Evolutionary conservation across 2,329 filamentous ascomycete genomes (phyloP).

Genomic region (Stemphylium beticola): DNA sequence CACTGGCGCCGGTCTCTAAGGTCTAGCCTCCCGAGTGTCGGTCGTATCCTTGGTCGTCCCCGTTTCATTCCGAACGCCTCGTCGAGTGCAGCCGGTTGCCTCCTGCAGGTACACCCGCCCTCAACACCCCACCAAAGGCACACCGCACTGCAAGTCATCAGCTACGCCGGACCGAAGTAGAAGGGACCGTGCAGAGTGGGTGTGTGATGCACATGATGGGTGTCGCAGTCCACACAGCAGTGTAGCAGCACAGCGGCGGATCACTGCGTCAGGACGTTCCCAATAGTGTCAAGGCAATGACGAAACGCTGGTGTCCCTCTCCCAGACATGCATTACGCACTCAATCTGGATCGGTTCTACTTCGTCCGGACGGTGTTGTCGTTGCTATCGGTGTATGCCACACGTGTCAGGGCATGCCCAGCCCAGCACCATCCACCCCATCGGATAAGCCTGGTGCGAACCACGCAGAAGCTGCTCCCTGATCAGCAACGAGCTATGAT

Average conservation of each 20-base stretch:
- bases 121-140: conserved; percentile 26
- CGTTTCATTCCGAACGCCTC: conserved; percentile 26
- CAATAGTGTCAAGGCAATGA: background rate
- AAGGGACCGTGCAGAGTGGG: conserved; percentile 13
- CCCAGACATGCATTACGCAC: background rate
- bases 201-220: conserved; percentile 3
- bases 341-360: background rate
- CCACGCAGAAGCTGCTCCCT: conserved; percentile 16
- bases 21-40: conserved; percentile 35
- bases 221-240: background rate
- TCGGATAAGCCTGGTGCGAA: conserved; percentile 3
- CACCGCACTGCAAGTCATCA: conserved; percentile 25
- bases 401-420: conserved; percentile 12
- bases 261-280: background rate
- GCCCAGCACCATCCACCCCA: conserved; percentile 11
- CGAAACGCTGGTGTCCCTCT: background rate
- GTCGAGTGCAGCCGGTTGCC: conserved; percentile 26
- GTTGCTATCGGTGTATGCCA: conserved; percentile 1
- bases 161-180: conserved; percentile 8
- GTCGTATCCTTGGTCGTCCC: conserved; percentile 15
- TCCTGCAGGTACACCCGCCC: conserved; percentile 44
- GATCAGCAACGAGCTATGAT: conserved; percentile 32
- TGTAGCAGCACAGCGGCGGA: background rate
- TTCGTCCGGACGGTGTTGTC: background rate
- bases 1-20: conserved; percentile 30